Conservation (phyloP, 371 early-diverging fungal genomes). For the Mucor indicus region DNA sequence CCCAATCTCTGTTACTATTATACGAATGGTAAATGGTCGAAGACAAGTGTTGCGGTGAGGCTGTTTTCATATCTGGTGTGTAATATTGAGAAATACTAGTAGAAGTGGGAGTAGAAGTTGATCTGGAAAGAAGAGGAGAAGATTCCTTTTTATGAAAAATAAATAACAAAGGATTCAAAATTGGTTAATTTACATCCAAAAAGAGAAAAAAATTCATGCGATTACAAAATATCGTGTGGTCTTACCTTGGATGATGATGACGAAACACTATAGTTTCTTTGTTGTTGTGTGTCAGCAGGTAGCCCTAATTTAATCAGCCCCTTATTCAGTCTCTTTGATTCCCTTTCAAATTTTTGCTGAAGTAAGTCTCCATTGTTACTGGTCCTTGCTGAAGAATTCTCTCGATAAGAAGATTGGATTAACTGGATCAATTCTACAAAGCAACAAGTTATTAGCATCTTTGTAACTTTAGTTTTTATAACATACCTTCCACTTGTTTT, state of each 20-base stretch:
- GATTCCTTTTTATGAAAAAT: constrained; percentile 4
- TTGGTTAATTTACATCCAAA: too few species aligned
- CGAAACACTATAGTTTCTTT: not conserved
- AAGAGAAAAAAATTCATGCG: too few species aligned
- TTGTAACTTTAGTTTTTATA: not conserved
- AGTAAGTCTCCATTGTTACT: constrained; percentile 2
- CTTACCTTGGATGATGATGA: not conserved
- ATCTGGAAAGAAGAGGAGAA: constrained; percentile 6
- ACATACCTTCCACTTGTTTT: constrained; percentile 12
- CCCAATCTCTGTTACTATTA: constrained; percentile 24
- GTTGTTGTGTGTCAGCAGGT: too few species aligned
- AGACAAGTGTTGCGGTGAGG: not conserved
- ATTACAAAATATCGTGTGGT: too few species aligned
- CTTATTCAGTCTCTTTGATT: constrained; percentile 2
- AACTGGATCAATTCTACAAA: constrained; percentile 8
- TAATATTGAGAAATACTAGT: constrained; percentile 7
- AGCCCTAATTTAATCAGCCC: constrained; percentile 10
- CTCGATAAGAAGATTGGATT: constrained; percentile 8
- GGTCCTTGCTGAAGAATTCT: not conserved
- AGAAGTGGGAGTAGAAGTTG: constrained; percentile 9
- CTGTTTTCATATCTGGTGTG: constrained; percentile 4
- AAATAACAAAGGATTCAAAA: too few species aligned
- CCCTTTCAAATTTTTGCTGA: constrained; percentile 10
- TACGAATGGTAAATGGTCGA: not conserved
- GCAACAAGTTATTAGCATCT: not conserved